Evolutionary conservation across 75 land plant species (phyloP).

Genomic region (Isoetes taiwanensis): DNA sequence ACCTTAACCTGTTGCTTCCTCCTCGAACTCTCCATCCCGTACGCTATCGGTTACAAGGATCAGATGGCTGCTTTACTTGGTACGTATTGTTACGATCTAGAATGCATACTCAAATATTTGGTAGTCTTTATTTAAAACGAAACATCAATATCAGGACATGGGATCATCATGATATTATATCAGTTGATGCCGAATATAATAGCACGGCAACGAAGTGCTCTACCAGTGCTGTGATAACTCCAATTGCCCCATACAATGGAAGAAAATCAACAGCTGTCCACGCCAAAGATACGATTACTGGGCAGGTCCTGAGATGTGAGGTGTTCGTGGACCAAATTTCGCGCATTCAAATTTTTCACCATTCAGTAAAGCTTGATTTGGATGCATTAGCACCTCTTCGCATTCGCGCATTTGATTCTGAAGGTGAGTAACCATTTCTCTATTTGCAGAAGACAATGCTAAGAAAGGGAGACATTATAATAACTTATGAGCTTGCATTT

Average conservation of each 20-base stretch:
- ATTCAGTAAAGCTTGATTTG: constrained; percentile 79
- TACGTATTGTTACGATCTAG: no score
- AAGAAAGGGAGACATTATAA: no score
- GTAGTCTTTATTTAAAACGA: no score
- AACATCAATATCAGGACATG: constrained; percentile 82
- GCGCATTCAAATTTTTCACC: constrained; percentile 84
- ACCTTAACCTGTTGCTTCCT: constrained; percentile 68
- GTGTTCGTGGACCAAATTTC: constrained; percentile 78
- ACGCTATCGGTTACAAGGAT: constrained; percentile 69
- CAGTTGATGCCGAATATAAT: constrained; percentile 74
- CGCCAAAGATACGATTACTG: constrained; percentile 61
- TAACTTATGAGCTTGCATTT: no score
- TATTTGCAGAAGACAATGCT: no score
- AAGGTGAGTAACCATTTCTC: no score
- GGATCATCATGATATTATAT: constrained; percentile 91
- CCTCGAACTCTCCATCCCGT: constrained; percentile 66
- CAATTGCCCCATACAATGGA: constrained; percentile 74
- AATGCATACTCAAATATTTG: no score
- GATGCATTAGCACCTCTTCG: constrained; percentile 85
- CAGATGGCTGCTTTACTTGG: constrained; percentile 88
- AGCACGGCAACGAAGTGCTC: constrained; percentile 47
- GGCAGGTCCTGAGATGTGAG: constrained; percentile 76
- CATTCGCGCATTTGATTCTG: constrained; percentile 75
- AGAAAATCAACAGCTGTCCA: constrained; percentile 78
- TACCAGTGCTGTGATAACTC: constrained; percentile 68